Percentiles rank a stretch among this genome's conserved stretches.
These are phyloP conservation scores for Trifolium fragiferum DNA, from an alignment of 306 rosid species.

Conservation along the genomic window DNA sequence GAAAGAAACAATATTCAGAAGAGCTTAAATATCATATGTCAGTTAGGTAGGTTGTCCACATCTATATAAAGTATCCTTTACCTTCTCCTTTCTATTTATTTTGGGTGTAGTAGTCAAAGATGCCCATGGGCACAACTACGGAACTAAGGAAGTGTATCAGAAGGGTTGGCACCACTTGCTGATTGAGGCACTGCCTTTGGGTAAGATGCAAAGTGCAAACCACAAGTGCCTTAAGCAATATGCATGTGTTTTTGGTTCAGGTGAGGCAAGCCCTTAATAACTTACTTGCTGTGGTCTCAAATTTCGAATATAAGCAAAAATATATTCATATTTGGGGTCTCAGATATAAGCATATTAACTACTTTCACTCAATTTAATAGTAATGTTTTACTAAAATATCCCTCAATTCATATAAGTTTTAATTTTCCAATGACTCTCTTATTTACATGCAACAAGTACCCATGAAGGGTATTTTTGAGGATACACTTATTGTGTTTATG, in stretches of 20 bases:
- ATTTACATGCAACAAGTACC: no score
- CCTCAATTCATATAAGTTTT: no score
- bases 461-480: no score
- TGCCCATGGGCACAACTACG: neutral
- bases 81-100: slow-evolving; percentile 27
- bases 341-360: no score
- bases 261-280: neutral
- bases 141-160: neutral
- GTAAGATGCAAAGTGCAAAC: neutral
- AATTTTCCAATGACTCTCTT: no score
- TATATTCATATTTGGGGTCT: no score
- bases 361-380: no score
- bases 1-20: slow-evolving; percentile 27
- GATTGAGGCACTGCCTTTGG: neutral
- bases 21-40: slow-evolving; percentile 4
- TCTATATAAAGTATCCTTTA: neutral
- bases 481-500: no score
- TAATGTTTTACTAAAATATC: no score
- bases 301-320: no score
- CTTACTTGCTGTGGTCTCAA: neutral
- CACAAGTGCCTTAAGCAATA: neutral
- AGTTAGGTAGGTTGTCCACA: neutral
- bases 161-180: slow-evolving; percentile 17
- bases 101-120: slow-evolving; percentile 19
- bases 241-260: neutral